Conservation (phyloP, 495 filamentous ascomycete genomes). For the Neurospora sp. region DNA sequence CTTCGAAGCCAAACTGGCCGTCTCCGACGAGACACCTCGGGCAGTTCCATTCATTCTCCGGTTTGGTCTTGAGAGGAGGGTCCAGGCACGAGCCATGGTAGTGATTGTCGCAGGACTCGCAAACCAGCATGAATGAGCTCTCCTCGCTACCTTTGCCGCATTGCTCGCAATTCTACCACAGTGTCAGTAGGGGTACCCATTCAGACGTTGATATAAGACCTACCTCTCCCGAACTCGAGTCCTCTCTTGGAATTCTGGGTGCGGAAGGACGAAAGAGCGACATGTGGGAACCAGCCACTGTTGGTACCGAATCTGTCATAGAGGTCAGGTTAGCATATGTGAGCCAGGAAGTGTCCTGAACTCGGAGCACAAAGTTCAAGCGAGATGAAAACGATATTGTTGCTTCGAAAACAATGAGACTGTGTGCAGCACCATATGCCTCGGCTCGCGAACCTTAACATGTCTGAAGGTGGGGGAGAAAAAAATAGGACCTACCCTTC, state of each 20-base stretch:
- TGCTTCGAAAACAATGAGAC: neutral
- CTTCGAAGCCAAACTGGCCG: slow-evolving; percentile 94
- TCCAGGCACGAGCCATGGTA: slow-evolving; percentile 88
- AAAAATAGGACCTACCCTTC: slow-evolving; percentile 55
- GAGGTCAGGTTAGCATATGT: neutral
- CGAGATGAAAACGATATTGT: neutral
- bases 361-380: neutral
- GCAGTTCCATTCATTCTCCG: slow-evolving; percentile 93
- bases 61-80: slow-evolving; percentile 64
- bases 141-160: slow-evolving; percentile 74
- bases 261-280: slow-evolving; percentile 75
- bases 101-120: slow-evolving; percentile 83
- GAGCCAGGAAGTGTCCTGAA: neutral
- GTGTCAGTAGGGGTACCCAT: slow-evolving; percentile 14
- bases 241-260: slow-evolving; percentile 59
- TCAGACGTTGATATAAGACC: slow-evolving; percentile 1
- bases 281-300: slow-evolving; percentile 94
- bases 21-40: slow-evolving; percentile 92
- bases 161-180: slow-evolving; percentile 64
- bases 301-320: slow-evolving; percentile 65
- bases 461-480: neutral
- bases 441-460: neutral
- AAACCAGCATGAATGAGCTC: slow-evolving; percentile 55
- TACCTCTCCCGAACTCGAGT: slow-evolving; percentile 69
- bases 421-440: neutral